These are phyloP conservation scores for Candida neerlandica DNA, from an alignment of 1,139 yeast species.

Conservation along the genomic window DNA sequence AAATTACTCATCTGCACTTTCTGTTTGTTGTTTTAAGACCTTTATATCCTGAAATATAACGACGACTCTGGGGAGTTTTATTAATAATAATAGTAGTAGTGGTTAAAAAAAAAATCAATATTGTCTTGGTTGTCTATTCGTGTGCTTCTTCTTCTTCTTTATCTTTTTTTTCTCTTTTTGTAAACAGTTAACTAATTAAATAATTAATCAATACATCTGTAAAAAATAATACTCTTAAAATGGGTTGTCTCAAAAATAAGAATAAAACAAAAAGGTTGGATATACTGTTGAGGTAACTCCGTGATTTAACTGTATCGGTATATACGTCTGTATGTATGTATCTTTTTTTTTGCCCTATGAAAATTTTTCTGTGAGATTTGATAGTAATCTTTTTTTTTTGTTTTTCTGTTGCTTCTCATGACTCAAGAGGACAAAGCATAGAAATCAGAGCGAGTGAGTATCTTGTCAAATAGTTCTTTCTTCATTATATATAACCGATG, in stretches of 20 bases:
- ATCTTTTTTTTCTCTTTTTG: neutral
- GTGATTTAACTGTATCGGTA: neutral
- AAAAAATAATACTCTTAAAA: neutral
- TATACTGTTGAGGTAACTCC: neutral
- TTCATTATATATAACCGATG: neutral
- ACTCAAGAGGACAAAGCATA: neutral
- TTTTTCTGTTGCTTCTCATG: neutral
- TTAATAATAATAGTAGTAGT: too few species aligned
- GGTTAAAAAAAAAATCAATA: neutral
- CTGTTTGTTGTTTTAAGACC: neutral
- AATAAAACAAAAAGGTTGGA: neutral
- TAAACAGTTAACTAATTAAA: too few species aligned
- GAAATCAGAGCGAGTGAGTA: neutral
- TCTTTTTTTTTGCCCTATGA: neutral
- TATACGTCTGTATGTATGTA: too few species aligned
- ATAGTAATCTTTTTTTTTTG: neutral
- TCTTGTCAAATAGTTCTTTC: neutral
- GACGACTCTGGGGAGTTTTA: neutral
- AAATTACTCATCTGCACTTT: slow-evolving; percentile 26
- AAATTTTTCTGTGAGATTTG: neutral
- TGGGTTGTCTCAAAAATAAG: neutral
- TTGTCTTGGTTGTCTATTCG: slow-evolving; percentile 2
- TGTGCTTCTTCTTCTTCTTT: neutral
- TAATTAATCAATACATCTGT: slow-evolving; percentile 6
- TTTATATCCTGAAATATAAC: neutral